These are phyloP conservation scores for Achaetomium macrosporum DNA, from an alignment of 2,329 filamentous ascomycete genomes.

Conservation along the genomic window DNA sequence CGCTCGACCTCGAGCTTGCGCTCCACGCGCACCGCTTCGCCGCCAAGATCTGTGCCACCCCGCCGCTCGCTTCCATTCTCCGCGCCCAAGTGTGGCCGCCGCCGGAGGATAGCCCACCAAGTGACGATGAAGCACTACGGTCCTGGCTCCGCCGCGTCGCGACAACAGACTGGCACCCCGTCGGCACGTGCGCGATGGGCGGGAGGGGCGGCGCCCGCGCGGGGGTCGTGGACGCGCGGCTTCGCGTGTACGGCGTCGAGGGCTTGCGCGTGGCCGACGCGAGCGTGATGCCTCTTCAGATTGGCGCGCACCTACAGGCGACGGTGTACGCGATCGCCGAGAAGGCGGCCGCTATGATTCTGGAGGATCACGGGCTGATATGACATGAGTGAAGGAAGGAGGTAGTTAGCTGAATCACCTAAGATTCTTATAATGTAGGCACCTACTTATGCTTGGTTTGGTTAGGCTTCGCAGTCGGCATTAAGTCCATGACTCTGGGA, in stretches of 20 bases:
- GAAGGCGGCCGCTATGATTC: conserved; percentile 32
- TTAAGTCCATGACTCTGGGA: too few species aligned
- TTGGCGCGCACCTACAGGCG: conserved; percentile 42
- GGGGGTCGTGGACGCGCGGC: conserved; percentile 38
- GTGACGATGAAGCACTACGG: conserved; percentile 7
- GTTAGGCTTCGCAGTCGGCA: too few species aligned
- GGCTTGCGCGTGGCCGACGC: conserved; percentile 43
- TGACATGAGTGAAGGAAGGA: too few species aligned
- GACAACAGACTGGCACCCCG: conserved; percentile 34
- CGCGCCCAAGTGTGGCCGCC: conserved; percentile 14
- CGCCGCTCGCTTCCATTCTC: conserved; percentile 20
- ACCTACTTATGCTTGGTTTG: too few species aligned
- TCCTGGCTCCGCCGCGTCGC: conserved; percentile 19
- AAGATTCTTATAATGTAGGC: too few species aligned
- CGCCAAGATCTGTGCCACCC: conserved; percentile 17
- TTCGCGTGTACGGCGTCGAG: conserved; percentile 43
- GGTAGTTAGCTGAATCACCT: too few species aligned
- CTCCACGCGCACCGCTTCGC: conserved; percentile 19
- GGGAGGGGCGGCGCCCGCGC: conserved; percentile 30
- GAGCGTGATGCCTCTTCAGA: conserved; percentile 42
- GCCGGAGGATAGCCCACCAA: neutral
- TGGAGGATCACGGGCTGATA: conserved; percentile 17
- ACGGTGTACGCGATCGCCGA: conserved; percentile 48
- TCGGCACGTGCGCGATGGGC: conserved; percentile 41
- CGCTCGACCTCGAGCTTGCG: conserved; percentile 23